phyloP scores from a whole-genome alignment of 2,329 filamentous ascomycete species.

The Botrytis sinoallii region DNA sequence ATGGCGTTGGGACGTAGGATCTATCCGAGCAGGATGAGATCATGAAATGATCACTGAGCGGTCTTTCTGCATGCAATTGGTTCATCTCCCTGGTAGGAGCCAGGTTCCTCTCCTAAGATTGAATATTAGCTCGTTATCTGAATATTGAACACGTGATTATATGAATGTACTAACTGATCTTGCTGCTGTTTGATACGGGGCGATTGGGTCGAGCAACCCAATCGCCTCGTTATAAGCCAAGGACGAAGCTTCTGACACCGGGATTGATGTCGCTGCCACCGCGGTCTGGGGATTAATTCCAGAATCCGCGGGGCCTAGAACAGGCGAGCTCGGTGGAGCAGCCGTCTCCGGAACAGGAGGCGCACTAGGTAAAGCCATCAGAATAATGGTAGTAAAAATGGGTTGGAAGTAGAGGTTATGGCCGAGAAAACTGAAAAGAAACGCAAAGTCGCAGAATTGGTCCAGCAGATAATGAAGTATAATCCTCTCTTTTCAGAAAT shows the following conservation, averaged over 20 bases:
- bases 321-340: slow-evolving; percentile 14
- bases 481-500: background rate
- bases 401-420: background rate
- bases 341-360: too few relatives aligned
- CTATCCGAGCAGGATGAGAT: slow-evolving; percentile 12
- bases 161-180: background rate
- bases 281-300: background rate
- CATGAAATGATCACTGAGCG: slow-evolving; percentile 1
- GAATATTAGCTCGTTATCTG: background rate
- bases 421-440: background rate
- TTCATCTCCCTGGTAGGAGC: background rate
- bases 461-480: background rate
- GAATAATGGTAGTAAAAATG: background rate
- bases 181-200: background rate
- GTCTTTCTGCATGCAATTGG: background rate
- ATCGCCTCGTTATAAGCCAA: background rate
- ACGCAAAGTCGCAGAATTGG: background rate
- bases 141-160: background rate
- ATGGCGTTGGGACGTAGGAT: slow-evolving; percentile 10
- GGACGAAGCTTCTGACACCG: background rate
- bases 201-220: background rate
- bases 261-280: background rate
- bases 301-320: background rate
- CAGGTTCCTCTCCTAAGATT: background rate
- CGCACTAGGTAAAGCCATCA: background rate